phyloP scores from a whole-genome alignment of 345 rosid genomes.

The Euphorbia pulcherrima region DNA sequence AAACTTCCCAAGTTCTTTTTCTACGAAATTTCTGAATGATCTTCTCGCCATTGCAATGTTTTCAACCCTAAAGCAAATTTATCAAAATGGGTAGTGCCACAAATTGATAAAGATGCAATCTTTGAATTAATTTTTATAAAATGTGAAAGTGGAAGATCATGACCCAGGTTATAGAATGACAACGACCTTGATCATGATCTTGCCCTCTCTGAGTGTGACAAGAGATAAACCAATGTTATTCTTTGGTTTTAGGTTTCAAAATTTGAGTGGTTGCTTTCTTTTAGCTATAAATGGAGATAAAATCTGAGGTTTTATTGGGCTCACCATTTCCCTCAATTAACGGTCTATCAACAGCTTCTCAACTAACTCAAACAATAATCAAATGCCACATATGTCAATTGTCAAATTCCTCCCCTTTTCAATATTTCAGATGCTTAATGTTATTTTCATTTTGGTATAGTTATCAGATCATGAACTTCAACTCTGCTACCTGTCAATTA shows the following conservation, averaged over 20 bases:
- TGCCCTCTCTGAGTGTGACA: constrained; percentile 18
- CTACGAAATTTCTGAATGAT: constrained; percentile 55
- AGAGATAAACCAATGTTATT: constrained; percentile 18
- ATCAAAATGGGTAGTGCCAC: not conserved
- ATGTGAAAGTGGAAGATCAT: constrained; percentile 40
- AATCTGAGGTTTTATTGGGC: constrained; percentile 21
- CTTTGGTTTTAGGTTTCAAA: constrained; percentile 26
- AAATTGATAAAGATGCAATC: not conserved
- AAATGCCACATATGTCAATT: not conserved
- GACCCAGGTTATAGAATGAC: constrained; percentile 29
- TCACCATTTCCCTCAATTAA: constrained; percentile 41
- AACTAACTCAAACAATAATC: not conserved
- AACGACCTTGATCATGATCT: constrained; percentile 48
- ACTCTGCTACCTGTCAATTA: no score
- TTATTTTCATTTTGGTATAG: no score
- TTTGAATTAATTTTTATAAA: not conserved
- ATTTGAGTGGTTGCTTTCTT: constrained; percentile 29
- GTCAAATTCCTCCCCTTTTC: not conserved
- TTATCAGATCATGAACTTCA: not conserved
- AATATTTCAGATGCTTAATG: not conserved
- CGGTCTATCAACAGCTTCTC: constrained; percentile 37
- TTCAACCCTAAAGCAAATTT: constrained; percentile 6
- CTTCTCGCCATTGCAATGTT: constrained; percentile 42
- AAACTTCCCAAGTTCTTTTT: constrained; percentile 64
- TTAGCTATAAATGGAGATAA: constrained; percentile 28